Percentiles rank a stretch among this genome's conserved stretches.
Evolutionary conservation across 2,329 filamentous ascomycete genomes (phyloP).

Genomic region (Teratosphaeria viscida): DNA sequence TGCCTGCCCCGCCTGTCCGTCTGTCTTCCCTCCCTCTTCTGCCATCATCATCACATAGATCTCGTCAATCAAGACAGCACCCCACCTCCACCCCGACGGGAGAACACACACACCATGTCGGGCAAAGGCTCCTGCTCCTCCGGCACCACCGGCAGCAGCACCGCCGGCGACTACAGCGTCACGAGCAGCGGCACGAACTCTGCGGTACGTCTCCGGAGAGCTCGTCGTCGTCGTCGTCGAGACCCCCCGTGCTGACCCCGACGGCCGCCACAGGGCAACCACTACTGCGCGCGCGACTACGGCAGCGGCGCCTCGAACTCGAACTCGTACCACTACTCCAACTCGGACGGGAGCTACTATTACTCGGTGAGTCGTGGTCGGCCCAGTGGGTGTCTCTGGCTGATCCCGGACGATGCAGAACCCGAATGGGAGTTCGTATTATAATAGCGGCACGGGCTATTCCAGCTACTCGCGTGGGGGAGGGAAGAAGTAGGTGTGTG

Average conservation of each 20-base stretch:
- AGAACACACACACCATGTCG: not conserved
- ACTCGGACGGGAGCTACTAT: conserved; percentile 40
- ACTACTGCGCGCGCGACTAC: conserved; percentile 57
- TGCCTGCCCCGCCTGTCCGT: too few relatives aligned
- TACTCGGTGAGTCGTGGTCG: not conserved
- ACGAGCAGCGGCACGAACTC: conserved; percentile 49
- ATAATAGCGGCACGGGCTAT: conserved; percentile 50
- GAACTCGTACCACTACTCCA: conserved; percentile 60
- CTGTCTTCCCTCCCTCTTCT: too few relatives aligned
- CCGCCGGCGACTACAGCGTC: conserved; percentile 26
- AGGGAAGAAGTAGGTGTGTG: conserved; percentile 9
- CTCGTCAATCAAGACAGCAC: too few relatives aligned
- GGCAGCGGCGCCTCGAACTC: conserved; percentile 44
- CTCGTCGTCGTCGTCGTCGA: too few relatives aligned
- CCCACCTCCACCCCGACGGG: not conserved
- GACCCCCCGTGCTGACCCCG: not conserved
- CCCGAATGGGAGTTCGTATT: conserved; percentile 54
- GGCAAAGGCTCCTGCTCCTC: conserved; percentile 5
- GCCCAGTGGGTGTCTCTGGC: not conserved
- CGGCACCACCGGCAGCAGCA: conserved; percentile 5
- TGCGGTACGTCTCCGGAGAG: conserved; percentile 45
- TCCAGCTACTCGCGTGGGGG: conserved; percentile 50
- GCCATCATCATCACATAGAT: too few relatives aligned
- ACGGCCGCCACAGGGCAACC: conserved; percentile 46
- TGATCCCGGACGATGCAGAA: conserved; percentile 64